These are phyloP conservation scores for Saccharomycodes ludwigii DNA, from an alignment of 805 yeast genomes.

Conservation along the genomic window DNA sequence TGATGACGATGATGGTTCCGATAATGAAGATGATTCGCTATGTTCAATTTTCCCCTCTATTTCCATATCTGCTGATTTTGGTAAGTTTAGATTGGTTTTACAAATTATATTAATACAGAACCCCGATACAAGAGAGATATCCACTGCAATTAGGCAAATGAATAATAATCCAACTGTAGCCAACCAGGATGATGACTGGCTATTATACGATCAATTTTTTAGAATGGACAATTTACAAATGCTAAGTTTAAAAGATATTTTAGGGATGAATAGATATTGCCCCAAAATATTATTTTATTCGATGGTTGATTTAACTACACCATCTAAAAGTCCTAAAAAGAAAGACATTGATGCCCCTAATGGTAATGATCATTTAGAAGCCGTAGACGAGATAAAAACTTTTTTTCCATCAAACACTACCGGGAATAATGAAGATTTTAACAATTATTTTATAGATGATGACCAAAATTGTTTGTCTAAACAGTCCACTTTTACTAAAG, in stretches of 20 bases:
- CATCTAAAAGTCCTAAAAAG: not conserved
- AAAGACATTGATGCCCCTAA: not conserved
- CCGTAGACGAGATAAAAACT: not conserved
- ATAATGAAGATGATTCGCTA: conserved; percentile 9
- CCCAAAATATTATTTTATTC: conserved; percentile 25
- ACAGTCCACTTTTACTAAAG: too few species aligned
- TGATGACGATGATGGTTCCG: conserved; percentile 5
- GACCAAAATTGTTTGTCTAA: too few species aligned
- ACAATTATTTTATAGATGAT: too few species aligned
- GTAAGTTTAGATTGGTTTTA: conserved; percentile 22
- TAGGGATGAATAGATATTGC: conserved; percentile 16
- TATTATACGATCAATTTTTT: conserved; percentile 27
- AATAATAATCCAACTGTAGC: conserved; percentile 18
- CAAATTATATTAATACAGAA: conserved; percentile 21
- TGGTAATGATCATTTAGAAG: not conserved
- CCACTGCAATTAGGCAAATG: conserved; percentile 23
- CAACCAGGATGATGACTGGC: conserved; percentile 28
- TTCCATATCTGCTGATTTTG: conserved; percentile 18
- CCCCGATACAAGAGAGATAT: conserved; percentile 15
- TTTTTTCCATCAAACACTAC: too few species aligned
- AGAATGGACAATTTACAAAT: conserved; percentile 26
- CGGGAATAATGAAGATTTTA: not conserved
- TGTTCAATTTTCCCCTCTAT: conserved; percentile 21
- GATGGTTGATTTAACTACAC: conserved; percentile 3
- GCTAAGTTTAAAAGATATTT: conserved; percentile 23